These are phyloP conservation scores for Ophiostoma ips DNA, from an alignment of 2,329 filamentous ascomycete genomes.

Conservation along the genomic window DNA sequence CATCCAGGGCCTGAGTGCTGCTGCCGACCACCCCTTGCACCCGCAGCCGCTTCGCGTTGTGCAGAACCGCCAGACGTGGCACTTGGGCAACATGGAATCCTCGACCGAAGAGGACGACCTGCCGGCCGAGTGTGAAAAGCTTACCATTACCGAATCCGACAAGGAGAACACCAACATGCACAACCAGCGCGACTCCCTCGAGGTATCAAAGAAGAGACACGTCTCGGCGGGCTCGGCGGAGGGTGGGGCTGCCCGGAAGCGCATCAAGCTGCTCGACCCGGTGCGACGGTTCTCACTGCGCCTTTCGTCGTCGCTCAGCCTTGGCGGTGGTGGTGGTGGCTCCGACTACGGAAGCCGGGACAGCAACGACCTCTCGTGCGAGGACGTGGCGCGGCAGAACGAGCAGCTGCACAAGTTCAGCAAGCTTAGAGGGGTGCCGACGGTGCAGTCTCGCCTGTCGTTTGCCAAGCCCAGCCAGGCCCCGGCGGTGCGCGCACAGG, in stretches of 20 bases:
- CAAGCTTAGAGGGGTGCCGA: background rate
- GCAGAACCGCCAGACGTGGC: constrained; percentile 1
- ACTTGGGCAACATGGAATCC: background rate
- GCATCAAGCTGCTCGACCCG: constrained; percentile 9
- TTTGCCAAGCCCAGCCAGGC: constrained; percentile 3
- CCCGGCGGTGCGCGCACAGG: constrained; percentile 3
- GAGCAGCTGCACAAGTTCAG: constrained; percentile 6
- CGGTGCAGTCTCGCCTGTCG: constrained; percentile 4
- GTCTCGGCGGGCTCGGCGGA: constrained; percentile 3
- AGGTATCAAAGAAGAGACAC: constrained; percentile 9
- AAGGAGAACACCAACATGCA: constrained; percentile 6
- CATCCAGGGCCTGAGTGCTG: constrained; percentile 10
- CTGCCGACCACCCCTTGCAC: constrained; percentile 13
- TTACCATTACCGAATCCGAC: constrained; percentile 2
- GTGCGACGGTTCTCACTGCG: constrained; percentile 13
- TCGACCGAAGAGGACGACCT: background rate
- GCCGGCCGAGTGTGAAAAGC: constrained; percentile 3
- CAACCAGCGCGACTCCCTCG: background rate
- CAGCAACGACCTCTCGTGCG: constrained; percentile 5
- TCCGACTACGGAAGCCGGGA: background rate
- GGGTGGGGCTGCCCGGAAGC: constrained; percentile 6
- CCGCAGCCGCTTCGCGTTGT: constrained; percentile 11
- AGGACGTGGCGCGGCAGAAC: constrained; percentile 9
- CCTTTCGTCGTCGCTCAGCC: constrained; percentile 9
- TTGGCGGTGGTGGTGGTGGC: background rate